Percentiles rank a stretch among this genome's conserved stretches.
These are phyloP conservation scores for Pisolithus tinctorius DNA, from an alignment of 768 basidiomycete species.

Conservation along the genomic window DNA sequence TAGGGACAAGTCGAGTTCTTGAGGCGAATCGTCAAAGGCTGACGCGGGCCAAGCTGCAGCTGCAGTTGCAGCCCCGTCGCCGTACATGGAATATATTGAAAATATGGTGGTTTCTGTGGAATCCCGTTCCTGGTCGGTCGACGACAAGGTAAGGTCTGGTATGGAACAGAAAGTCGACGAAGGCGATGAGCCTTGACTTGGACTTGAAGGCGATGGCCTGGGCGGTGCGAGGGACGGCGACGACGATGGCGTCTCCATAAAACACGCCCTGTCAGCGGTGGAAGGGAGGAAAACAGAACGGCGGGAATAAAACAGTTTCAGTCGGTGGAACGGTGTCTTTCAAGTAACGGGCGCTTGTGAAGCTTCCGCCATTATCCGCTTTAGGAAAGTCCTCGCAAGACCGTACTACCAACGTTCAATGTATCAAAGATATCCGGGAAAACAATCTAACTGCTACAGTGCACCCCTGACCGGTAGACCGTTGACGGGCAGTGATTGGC, in stretches of 20 bases:
- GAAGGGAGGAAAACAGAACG: conserved; percentile 2
- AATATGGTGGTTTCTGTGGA: conserved; percentile 74
- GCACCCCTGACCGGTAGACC: too few species aligned
- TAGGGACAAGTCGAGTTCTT: conserved; percentile 30
- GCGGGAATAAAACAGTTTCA: background rate
- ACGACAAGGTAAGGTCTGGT: conserved; percentile 29
- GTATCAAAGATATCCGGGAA: too few species aligned
- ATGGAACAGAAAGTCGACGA: conserved; percentile 27
- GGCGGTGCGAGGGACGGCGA: conserved; percentile 30
- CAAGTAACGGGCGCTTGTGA: too few species aligned
- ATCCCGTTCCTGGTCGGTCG: conserved; percentile 38
- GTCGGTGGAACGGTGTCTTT: background rate
- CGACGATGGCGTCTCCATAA: conserved; percentile 35
- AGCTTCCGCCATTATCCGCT: too few species aligned
- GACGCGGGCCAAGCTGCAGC: conserved; percentile 41
- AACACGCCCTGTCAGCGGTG: conserved; percentile 5
- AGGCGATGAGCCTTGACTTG: conserved; percentile 21
- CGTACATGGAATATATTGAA: conserved; percentile 86
- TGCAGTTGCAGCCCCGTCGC: conserved; percentile 38
- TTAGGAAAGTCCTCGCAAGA: too few species aligned
- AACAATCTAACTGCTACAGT: too few species aligned
- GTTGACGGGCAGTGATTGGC: too few species aligned
- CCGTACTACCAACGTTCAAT: too few species aligned
- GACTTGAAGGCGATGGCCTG: conserved; percentile 21
- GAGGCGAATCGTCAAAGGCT: conserved; percentile 31